Base-by-base conservation (phyloP, 2,329 filamentous ascomycete species). In the Colletotrichum orchidophilum region DNA sequence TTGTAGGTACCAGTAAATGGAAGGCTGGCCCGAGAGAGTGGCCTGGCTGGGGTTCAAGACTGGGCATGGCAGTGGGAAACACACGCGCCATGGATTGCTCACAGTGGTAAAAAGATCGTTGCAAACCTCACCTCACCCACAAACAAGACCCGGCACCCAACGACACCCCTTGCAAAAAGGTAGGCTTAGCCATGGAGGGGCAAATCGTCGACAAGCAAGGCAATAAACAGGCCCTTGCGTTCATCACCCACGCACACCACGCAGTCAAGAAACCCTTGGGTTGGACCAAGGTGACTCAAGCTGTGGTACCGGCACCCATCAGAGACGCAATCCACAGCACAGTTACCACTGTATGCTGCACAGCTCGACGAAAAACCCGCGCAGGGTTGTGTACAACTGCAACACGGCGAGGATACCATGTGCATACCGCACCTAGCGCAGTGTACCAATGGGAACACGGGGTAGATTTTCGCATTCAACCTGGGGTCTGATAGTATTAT, bases 211-310 rank as follows among this genome's bases (percentile, higher is more conserved):
- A 42, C 50, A 57, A 53, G 52, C 35, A 50, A 61, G 31, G 26
- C 63, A 31, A 57, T 29, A 63, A 68, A 52, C 59, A 57, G 50
- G 55, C 42, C 63, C 53, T 66, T 61, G 67, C 55, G 55, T 57
- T 39, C 31, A 39, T 21, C 35, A 35, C 63, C 63, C 63, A 66
- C 63, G 46, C 55, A 61, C 63, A 18, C 42, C 21, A 26, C 29
- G 31, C 42, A 27, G 57, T 18, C n/a, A 31, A 46, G 57, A 49
- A 42, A 21, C 39, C 57, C 57, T 49, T 39, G 57, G 57, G 57
- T 49, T 26, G 59, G 49, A 63, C 29, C 26, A 49, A 52, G 29
- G 46, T 24, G 24, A 35, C 60, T 21, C 29, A 33, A 59, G 54
- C 35, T 70, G 54, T 21, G n/a, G 55, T 57, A 66, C 49, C 27